A percentile compares a stretch with the other conserved stretches of the same genome.
phyloP scores from a whole-genome alignment of 768 basidiomycete genomes.

The Suillus spraguei region DNA sequence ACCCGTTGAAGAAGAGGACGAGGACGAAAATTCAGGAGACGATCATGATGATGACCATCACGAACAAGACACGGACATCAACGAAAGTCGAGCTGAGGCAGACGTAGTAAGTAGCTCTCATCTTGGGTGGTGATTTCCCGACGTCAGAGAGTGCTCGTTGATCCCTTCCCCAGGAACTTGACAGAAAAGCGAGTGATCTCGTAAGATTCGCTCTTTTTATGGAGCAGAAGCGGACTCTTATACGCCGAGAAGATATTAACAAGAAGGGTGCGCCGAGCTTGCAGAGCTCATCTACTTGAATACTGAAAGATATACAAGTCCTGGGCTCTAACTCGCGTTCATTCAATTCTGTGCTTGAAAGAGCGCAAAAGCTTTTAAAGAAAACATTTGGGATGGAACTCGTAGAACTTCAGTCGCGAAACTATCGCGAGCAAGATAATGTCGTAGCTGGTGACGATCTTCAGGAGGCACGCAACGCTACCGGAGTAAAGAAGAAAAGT shows the following conservation, averaged over 20 bases:
- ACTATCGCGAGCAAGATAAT: slow-evolving; percentile 38
- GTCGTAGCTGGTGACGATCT: slow-evolving; percentile 42
- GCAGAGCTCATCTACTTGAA: neutral
- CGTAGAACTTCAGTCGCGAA: slow-evolving; percentile 70
- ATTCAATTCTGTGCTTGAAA: slow-evolving; percentile 65
- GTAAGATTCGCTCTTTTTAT: slow-evolving; percentile 82
- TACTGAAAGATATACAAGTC: slow-evolving; percentile 37
- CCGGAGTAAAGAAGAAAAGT: slow-evolving; percentile 73
- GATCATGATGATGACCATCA: slow-evolving; percentile 20
- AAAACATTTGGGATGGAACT: slow-evolving; percentile 84
- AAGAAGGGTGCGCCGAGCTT: slow-evolving; percentile 63
- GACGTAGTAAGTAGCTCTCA: slow-evolving; percentile 20
- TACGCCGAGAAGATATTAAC: slow-evolving; percentile 82
- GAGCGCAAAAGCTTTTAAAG: slow-evolving; percentile 65
- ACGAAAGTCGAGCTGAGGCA: slow-evolving; percentile 30
- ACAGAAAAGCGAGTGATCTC: slow-evolving; percentile 69
- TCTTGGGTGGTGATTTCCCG: neutral
- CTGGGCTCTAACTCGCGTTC: slow-evolving; percentile 50
- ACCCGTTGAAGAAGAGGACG: slow-evolving; percentile 36
- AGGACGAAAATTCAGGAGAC: slow-evolving; percentile 33
- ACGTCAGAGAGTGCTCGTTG: neutral
- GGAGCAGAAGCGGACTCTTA: slow-evolving; percentile 66
- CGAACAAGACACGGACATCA: slow-evolving; percentile 34
- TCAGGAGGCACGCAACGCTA: slow-evolving; percentile 48
- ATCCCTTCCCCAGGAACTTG: slow-evolving; percentile 51